A percentile compares a stretch with the other conserved stretches of the same genome.
These are phyloP conservation scores for Suaeda aralocaspica DNA, from an alignment of 148 eudicot genomes.

Conservation along the genomic window DNA sequence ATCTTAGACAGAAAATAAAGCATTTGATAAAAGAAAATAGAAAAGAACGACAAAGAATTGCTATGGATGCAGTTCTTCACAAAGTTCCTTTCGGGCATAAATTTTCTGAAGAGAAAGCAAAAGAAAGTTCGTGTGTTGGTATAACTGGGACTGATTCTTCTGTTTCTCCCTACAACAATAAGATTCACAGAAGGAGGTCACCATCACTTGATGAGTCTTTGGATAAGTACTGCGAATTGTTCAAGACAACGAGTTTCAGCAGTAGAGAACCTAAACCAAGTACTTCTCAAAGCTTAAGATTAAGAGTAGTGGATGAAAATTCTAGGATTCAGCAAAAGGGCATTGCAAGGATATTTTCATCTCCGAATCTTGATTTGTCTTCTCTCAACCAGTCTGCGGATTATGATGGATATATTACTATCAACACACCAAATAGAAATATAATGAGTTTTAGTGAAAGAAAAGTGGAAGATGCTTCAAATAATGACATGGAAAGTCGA, in stretches of 20 bases:
- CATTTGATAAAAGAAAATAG: conserved; percentile 61
- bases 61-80: conserved; percentile 77
- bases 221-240: conserved; percentile 47
- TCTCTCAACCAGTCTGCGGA: conserved; percentile 25
- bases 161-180: background rate
- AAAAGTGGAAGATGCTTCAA: background rate
- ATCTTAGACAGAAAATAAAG: conserved; percentile 51
- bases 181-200: conserved; percentile 26
- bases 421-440: conserved; percentile 16
- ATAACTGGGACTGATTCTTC: conserved; percentile 4
- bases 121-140: conserved; percentile 14
- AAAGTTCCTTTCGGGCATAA: conserved; percentile 66
- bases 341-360: conserved; percentile 59
- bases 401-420: conserved; percentile 6
- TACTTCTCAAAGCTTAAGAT: conserved; percentile 27
- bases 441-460: conserved; percentile 19
- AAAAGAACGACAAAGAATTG: conserved; percentile 59
- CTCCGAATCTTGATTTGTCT: conserved; percentile 54
- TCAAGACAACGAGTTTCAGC: conserved; percentile 32
- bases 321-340: conserved; percentile 11
- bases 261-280: conserved; percentile 24
- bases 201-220: conserved; percentile 53
- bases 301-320: conserved; percentile 26
- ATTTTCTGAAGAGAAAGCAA: conserved; percentile 26
- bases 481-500: background rate